phyloP scores from a whole-genome alignment of 768 basidiomycete genomes.

The Heimioporus sp. region DNA sequence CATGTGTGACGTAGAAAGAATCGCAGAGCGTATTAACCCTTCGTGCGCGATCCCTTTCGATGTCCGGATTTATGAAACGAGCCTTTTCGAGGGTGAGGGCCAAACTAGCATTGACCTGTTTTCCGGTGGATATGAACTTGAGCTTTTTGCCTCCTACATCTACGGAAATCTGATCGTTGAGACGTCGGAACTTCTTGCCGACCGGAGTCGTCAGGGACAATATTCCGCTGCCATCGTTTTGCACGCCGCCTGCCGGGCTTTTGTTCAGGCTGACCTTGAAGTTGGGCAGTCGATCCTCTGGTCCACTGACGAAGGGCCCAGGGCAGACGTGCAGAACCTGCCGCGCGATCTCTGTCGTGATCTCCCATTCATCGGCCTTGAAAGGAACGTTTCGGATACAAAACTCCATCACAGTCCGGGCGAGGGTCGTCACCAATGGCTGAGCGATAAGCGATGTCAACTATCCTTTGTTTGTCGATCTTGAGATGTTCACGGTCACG shows the following conservation, averaged over 20 bases:
- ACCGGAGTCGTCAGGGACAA: constrained; percentile 30
- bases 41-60: constrained; percentile 46
- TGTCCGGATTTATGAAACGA: constrained; percentile 52
- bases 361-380: constrained; percentile 49
- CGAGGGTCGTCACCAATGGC: too few relatives aligned
- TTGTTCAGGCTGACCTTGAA: constrained; percentile 58
- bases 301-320: constrained; percentile 23
- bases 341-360: constrained; percentile 52
- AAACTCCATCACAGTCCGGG: constrained; percentile 35
- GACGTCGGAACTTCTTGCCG: constrained; percentile 46
- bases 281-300: constrained; percentile 42
- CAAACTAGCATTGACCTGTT: constrained; percentile 9
- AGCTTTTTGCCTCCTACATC: constrained; percentile 41
- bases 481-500: too few relatives aligned
- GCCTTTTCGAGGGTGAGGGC: constrained; percentile 48
- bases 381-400: constrained; percentile 31
- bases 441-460: too few relatives aligned
- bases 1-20: constrained; percentile 51
- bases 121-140: constrained; percentile 19
- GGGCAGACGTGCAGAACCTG: constrained; percentile 48
- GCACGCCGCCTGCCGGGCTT: constrained; percentile 47
- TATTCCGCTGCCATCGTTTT: constrained; percentile 53
- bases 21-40: constrained; percentile 45
- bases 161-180: constrained; percentile 40
- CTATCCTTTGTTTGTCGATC: too few relatives aligned